phyloP scores from a whole-genome alignment of 768 basidiomycete species.

The Phylloporus arenicola region DNA sequence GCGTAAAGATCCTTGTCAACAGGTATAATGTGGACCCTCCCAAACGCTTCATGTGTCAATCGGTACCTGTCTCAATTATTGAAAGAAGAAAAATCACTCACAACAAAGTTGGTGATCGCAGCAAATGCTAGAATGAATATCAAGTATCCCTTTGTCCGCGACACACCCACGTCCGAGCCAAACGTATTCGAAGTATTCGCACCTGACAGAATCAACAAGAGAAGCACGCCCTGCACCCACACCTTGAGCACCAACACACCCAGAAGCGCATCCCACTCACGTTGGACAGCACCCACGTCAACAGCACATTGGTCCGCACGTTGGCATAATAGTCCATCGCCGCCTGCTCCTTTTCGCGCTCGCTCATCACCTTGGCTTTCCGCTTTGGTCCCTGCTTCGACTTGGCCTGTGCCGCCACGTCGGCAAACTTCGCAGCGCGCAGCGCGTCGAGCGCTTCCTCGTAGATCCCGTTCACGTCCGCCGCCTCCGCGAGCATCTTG shows the following conservation, averaged over 20 bases:
- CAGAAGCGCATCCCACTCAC: conserved; percentile 35
- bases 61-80: neutral
- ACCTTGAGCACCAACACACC: neutral
- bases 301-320: conserved; percentile 76
- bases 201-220: conserved; percentile 64
- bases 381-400: conserved; percentile 2
- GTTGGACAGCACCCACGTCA: conserved; percentile 82
- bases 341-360: conserved; percentile 63
- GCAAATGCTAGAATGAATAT: conserved; percentile 78
- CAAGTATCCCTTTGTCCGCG: conserved; percentile 68
- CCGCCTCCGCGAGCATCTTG: conserved; percentile 75
- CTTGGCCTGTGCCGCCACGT: conserved; percentile 7
- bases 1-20: conserved; percentile 46
- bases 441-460: conserved; percentile 78
- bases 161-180: conserved; percentile 39
- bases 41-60: conserved; percentile 41
- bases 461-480: conserved; percentile 79
- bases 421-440: conserved; percentile 45
- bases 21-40: conserved; percentile 54
- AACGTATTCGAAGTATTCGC: conserved; percentile 57
- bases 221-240: conserved; percentile 52
- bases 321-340: conserved; percentile 86
- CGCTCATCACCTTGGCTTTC: conserved; percentile 28
- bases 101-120: conserved; percentile 67
- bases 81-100: conserved; percentile 21